Base-by-base conservation (phyloP, 2,329 filamentous ascomycete species). In the Aquanectria penicillioides region DNA sequence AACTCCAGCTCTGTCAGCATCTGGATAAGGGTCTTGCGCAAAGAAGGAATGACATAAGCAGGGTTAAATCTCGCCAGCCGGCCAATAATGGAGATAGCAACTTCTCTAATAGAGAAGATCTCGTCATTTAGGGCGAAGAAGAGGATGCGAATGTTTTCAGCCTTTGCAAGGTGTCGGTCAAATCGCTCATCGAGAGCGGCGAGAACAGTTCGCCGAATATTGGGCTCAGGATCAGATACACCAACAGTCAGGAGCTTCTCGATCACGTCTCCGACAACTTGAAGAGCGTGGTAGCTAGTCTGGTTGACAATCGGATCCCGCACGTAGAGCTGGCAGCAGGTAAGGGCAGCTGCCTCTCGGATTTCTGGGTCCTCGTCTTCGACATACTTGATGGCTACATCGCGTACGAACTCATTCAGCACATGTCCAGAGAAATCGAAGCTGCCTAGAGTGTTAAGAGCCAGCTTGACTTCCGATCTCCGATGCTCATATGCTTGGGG, bases 71-170 rank as follows among this genome's bases (percentile, higher is more conserved):
- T 86, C 1, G 95, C 96, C 55, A 99, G 81, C 11, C 96, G 92
- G 26, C 95, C 96, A 69, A 99, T 97, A 65, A 99, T 97, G 15
- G 92, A 90, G 70, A 99, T 97, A 8, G 95, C 92, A 23, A 95
- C 94, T 78, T 99, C 94, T 68, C 96, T 86, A 59, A 98, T 97
- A 2, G 89, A 84, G 65, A 98, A 99, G 2, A 93, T 86, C 72
- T 98, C 94, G 69, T 99, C 95, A 66, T 99, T 97, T 13, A 99
- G 84, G 1, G 95, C 94, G 59, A 98, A 89, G 76, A 99, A 98
- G 0, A 99, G 80, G 12, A 94, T 97, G 17, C 96, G 89, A 43
- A 99, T 96, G 71, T 99, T 99, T 74, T 99, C 94, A 1, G 96
- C 94, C 74, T 97, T 97, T 36, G 93, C 93, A n/a, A 99, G 83